Evolutionary conservation across 2,329 filamentous ascomycete genomes (phyloP).

Genomic region (Aspergillus eucalypticola): DNA sequence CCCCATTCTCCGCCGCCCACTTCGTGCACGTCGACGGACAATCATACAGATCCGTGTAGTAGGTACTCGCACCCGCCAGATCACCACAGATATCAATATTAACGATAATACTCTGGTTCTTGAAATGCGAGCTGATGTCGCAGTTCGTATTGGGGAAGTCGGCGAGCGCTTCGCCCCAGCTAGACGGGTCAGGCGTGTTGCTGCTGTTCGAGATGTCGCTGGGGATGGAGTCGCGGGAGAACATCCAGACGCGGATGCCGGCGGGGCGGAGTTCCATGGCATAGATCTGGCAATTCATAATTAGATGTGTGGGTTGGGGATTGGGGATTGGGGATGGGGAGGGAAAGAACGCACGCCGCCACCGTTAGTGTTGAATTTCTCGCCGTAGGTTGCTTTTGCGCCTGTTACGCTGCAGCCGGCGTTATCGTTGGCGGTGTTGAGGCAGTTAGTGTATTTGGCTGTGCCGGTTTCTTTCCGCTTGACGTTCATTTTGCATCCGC

Average conservation of each 20-base stretch:
- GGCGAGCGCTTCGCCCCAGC: conserved; percentile 64
- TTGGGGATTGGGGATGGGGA: too few relatives aligned
- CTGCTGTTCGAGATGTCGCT: conserved; percentile 51
- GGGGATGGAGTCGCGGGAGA: conserved; percentile 52
- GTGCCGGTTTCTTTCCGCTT: conserved; percentile 57
- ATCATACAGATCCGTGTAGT: conserved; percentile 35
- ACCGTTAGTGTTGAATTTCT: conserved; percentile 53
- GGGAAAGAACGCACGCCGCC: conserved; percentile 50
- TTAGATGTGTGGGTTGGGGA: neutral
- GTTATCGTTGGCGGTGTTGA: conserved; percentile 54
- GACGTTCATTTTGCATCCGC: conserved; percentile 56
- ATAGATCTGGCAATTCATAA: conserved; percentile 45
- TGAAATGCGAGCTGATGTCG: conserved; percentile 61
- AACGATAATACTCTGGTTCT: conserved; percentile 65
- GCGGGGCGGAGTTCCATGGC: conserved; percentile 62
- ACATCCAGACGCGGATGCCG: conserved; percentile 67
- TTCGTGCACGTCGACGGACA: conserved; percentile 58
- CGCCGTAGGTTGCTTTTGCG: conserved; percentile 50
- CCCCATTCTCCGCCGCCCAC: conserved; percentile 59
- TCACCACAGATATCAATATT: conserved; percentile 67
- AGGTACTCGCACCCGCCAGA: conserved; percentile 44
- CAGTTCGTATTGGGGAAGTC: conserved; percentile 67
- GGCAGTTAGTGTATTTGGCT: conserved; percentile 49
- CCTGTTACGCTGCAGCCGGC: conserved; percentile 59
- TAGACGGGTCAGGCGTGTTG: conserved; percentile 57